These are phyloP conservation scores for Didymosphaeria variabile DNA, from an alignment of 2,329 filamentous ascomycete species.

Conservation along the genomic window DNA sequence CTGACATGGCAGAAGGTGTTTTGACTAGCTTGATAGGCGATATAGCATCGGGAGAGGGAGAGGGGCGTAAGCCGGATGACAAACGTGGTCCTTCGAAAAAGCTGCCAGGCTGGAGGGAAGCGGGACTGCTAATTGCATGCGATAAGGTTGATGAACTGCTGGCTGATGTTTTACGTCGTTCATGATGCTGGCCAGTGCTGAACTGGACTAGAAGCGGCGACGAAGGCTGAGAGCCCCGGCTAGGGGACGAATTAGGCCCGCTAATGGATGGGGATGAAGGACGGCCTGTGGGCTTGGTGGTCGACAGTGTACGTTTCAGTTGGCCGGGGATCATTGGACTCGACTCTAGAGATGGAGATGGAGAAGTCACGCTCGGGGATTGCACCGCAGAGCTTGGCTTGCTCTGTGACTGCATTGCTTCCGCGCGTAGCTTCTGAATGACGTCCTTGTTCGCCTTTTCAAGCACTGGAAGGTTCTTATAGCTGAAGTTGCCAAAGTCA, in stretches of 20 bases:
- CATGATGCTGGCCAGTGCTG: constrained; percentile 81
- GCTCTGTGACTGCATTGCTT: constrained; percentile 78
- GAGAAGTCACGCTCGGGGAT: constrained; percentile 59
- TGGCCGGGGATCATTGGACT: constrained; percentile 84
- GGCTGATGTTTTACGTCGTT: constrained; percentile 85
- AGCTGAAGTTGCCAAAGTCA: constrained; percentile 95
- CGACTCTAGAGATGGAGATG: constrained; percentile 77
- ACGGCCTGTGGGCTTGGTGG: constrained; percentile 74
- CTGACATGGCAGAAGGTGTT: constrained; percentile 53
- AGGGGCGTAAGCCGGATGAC: constrained; percentile 59
- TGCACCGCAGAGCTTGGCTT: constrained; percentile 55
- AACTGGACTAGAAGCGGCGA: constrained; percentile 97
- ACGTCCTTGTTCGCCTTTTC: constrained; percentile 99
- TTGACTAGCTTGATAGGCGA: constrained; percentile 63
- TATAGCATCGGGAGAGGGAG: constrained; percentile 60
- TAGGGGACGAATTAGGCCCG: constrained; percentile 87
- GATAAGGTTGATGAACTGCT: constrained; percentile 86
- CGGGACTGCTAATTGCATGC: constrained; percentile 71
- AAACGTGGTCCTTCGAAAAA: constrained; percentile 76
- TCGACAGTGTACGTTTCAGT: constrained; percentile 82
- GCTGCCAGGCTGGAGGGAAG: constrained; percentile 73
- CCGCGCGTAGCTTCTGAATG: constrained; percentile 92
- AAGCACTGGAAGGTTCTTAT: constrained; percentile 95
- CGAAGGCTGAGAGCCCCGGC: constrained; percentile 81
- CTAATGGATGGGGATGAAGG: constrained; percentile 87